Evolutionary conservation across 2,329 filamentous ascomycete genomes (phyloP).

Genomic region (Chalaropsis thielavioides): DNA sequence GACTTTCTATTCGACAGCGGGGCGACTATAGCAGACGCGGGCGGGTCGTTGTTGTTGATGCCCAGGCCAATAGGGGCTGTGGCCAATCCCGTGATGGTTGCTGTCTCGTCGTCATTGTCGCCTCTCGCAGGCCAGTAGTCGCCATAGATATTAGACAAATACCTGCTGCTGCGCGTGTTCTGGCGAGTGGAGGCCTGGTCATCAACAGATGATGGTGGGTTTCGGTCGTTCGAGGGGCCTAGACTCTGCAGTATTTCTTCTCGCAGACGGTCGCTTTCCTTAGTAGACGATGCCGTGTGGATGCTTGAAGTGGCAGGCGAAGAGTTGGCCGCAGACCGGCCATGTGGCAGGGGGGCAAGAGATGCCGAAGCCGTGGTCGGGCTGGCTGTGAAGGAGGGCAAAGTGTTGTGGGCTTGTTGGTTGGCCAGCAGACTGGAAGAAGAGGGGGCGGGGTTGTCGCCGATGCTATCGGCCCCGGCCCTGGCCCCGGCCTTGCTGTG

Average conservation of each 20-base stretch:
- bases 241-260: slow-evolving; percentile 64
- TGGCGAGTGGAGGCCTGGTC: not conserved
- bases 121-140: slow-evolving; percentile 45
- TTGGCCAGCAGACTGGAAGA: not conserved
- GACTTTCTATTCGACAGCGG: slow-evolving; percentile 1
- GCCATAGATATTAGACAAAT: slow-evolving; percentile 52
- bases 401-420: not conserved
- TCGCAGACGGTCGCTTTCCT: slow-evolving; percentile 55
- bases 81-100: not conserved
- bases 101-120: not conserved
- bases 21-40: not conserved
- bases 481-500: not conserved
- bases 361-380: slow-evolving; percentile 7
- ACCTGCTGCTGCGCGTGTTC: slow-evolving; percentile 40
- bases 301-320: slow-evolving; percentile 10
- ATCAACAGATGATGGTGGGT: not conserved
- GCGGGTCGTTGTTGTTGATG: not conserved
- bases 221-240: slow-evolving; percentile 28
- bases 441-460: not conserved
- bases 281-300: slow-evolving; percentile 36
- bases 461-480: not conserved
- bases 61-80: not conserved
- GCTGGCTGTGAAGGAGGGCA: slow-evolving; percentile 10
- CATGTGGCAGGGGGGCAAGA: not conserved
- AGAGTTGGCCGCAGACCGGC: slow-evolving; percentile 5